Percentiles rank a stretch among this genome's conserved stretches.
phyloP scores from a whole-genome alignment of 495 filamentous ascomycete species.

The Aspergillus indologenus region DNA sequence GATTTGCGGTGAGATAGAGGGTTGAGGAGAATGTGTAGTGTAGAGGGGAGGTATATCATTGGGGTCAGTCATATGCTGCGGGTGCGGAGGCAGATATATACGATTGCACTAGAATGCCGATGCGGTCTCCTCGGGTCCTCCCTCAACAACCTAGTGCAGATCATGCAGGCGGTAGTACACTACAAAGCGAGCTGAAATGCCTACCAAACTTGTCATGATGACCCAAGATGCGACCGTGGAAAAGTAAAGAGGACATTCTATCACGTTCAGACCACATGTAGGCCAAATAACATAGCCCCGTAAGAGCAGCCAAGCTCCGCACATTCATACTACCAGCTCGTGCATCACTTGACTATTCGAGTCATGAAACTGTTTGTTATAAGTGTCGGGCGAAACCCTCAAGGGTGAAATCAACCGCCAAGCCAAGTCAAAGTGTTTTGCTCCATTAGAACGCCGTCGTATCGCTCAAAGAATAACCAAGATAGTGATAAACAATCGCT shows the following conservation, averaged over 20 bases:
- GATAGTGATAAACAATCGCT: slow-evolving; percentile 14
- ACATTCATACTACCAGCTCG: background rate
- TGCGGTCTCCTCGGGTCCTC: background rate
- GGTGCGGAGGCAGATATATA: background rate
- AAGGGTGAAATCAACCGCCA: slow-evolving; percentile 6
- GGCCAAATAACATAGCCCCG: background rate
- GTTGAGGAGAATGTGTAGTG: background rate
- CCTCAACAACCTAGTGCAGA: background rate
- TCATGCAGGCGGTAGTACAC: no score
- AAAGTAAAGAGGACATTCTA: background rate
- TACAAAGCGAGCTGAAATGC: background rate
- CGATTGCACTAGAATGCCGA: background rate
- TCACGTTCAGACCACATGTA: background rate
- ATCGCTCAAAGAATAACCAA: slow-evolving; percentile 13
- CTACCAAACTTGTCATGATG: background rate
- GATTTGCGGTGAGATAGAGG: background rate
- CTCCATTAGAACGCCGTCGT: slow-evolving; percentile 36
- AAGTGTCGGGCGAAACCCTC: background rate
- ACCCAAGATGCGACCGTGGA: background rate
- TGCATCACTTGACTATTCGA: background rate
- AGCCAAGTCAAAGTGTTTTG: slow-evolving; percentile 35
- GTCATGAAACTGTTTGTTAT: background rate
- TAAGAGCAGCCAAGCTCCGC: background rate
- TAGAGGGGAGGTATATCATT: background rate
- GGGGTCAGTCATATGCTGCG: background rate